Conservation (phyloP, 2,329 filamentous ascomycete genomes). For the Arthrobotrys pseudoclavata region DNA sequence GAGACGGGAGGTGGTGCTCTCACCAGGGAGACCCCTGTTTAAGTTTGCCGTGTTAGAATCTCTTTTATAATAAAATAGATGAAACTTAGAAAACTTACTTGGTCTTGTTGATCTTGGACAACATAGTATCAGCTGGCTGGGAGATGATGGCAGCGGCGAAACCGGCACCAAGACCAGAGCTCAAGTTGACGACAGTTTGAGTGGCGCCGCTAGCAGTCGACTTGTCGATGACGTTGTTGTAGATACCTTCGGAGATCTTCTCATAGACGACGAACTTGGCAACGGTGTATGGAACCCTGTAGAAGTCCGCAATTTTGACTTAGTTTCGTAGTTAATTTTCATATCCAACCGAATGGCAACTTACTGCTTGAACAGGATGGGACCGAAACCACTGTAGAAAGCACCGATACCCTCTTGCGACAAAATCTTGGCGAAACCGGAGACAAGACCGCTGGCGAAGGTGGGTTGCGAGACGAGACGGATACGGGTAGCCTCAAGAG, state of each 20-base stretch:
- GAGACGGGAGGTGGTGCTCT: constrained; percentile 83
- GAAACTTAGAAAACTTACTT: constrained; percentile 67
- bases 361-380: constrained; percentile 86
- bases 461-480: constrained; percentile 90
- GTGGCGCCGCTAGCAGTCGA: constrained; percentile 75
- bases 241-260: constrained; percentile 84
- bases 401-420: constrained; percentile 85
- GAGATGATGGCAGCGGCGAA: constrained; percentile 89
- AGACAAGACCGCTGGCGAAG: constrained; percentile 83
- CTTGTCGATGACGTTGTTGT: constrained; percentile 78
- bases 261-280: constrained; percentile 95
- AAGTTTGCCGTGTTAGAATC: constrained; percentile 44
- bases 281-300: constrained; percentile 86
- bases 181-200: constrained; percentile 86
- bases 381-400: constrained; percentile 93
- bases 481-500: constrained; percentile 92
- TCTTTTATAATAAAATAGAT: neutral
- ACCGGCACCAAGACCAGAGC: constrained; percentile 86
- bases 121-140: constrained; percentile 93
- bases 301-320: constrained; percentile 66
- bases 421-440: constrained; percentile 85
- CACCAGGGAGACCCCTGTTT: constrained; percentile 77
- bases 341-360: constrained; percentile 64
- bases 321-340: constrained; percentile 3
- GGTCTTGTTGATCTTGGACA: constrained; percentile 96